Base-by-base conservation (phyloP, 2,329 filamentous ascomycete genomes). In the Onygenales sp. region DNA sequence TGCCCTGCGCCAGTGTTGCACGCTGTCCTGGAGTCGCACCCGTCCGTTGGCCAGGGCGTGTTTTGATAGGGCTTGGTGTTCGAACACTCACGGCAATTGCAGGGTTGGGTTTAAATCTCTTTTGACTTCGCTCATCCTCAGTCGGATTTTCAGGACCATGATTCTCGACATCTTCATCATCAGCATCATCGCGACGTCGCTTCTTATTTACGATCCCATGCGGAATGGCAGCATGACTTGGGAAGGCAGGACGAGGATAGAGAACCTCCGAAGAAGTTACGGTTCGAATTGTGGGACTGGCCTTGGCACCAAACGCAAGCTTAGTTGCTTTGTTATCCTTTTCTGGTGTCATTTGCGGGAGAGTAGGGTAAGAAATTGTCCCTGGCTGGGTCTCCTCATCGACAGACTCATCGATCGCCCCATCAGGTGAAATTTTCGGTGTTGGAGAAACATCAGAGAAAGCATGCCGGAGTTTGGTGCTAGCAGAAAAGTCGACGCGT, bases 401-500 rank as follows among this genome's bases (percentile, higher is more conserved):
- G 69, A 54, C 78, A 78, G 57, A 78, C 72, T 17, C 66, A 63
- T 51, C 70, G 69, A 55, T 69, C 70, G 31, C 74, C 71, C 31
- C 32, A 11, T 27, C 21, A n/a, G 52, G 8, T 38, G n/a, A 43
- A 49, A n/a, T 61, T 55, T 72, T 74, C 27, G 71, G 72, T 9
- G 70, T 72, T 5, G 72, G 72, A 33, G 72, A 73, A 4, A 64
- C 60, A 13, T 69, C 58, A 38, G 64, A 57, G n/a, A 67, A 60
- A 11, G 67, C 65, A 53, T 71, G 63, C 33, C 64, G 65, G 51
- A 69, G 67, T 57, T 87, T 79, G 38, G 84, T 84, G 56, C 82
- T 83, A 0, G 84, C 85, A 0, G 86, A 89, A 63, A 95, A 95
- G 50, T 87, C 84, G 38, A 95, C 88, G 53, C 81, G 85, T 73